These are phyloP conservation scores for Endothia cerciana DNA, from an alignment of 2,329 filamentous ascomycete species.

Conservation along the genomic window DNA sequence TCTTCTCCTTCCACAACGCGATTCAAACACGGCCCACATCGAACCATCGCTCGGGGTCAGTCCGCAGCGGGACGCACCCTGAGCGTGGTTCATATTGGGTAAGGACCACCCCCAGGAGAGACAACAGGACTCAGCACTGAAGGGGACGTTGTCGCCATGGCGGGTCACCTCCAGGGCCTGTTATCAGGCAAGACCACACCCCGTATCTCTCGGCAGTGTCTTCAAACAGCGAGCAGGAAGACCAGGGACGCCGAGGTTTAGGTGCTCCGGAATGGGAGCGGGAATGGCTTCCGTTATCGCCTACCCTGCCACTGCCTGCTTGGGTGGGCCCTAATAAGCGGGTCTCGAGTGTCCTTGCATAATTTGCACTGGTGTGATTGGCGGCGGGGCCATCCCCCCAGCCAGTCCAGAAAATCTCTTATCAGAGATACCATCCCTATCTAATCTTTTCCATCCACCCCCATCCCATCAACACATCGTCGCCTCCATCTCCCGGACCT, in stretches of 20 bases:
- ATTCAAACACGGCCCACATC: background rate
- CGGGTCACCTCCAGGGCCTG: background rate
- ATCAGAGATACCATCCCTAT: slow-evolving; percentile 19
- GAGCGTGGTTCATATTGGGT: background rate
- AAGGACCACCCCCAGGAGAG: too few relatives aligned
- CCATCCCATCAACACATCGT: slow-evolving; percentile 17
- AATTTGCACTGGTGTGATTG: slow-evolving; percentile 5
- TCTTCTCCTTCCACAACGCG: background rate
- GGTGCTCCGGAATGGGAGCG: background rate
- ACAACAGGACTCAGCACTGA: too few relatives aligned
- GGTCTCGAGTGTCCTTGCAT: background rate
- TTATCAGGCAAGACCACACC: background rate
- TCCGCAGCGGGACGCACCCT: background rate
- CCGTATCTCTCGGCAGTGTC: background rate
- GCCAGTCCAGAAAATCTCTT: slow-evolving; percentile 14
- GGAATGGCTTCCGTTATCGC: slow-evolving; percentile 9
- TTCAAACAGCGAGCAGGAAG: background rate
- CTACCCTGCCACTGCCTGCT: slow-evolving; percentile 10
- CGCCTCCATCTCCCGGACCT: slow-evolving; percentile 7
- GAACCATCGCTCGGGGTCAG: background rate
- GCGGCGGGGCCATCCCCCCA: background rate
- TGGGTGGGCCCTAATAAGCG: slow-evolving; percentile 11
- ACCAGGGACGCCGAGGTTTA: slow-evolving; percentile 2
- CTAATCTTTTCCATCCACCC: slow-evolving; percentile 19
- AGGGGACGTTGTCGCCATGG: background rate